A percentile compares a stretch with the other conserved stretches of the same genome.
phyloP scores from a whole-genome alignment of 108 stramenopile species.

The Aurantiochytrium sp. region DNA sequence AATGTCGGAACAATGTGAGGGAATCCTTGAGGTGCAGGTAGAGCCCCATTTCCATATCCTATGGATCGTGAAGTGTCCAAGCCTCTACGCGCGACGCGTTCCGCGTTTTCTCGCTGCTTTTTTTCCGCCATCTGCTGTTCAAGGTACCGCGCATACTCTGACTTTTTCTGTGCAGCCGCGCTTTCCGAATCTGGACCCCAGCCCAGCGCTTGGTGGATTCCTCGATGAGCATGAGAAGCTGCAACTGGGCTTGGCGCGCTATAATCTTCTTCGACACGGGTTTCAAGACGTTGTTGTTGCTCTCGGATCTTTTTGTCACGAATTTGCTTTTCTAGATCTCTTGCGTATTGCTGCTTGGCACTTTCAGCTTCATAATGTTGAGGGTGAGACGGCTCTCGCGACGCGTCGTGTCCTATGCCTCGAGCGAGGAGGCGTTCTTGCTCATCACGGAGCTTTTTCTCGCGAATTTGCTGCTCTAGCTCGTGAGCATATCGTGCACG shows the following conservation, averaged over 20 bases:
- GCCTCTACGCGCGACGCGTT: background rate
- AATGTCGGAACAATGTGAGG: no score
- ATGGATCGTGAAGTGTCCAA: background rate
- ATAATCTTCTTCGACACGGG: background rate
- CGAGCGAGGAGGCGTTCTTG: background rate
- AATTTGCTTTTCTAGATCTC: background rate
- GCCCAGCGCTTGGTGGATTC: background rate
- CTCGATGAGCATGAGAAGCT: background rate
- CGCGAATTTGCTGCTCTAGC: background rate
- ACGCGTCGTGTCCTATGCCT: background rate
- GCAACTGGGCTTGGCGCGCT: background rate
- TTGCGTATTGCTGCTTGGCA: background rate
- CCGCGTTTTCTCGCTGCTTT: background rate
- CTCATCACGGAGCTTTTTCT: background rate
- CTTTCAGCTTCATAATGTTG: background rate
- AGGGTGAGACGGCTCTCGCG: background rate
- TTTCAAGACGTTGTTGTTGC: background rate
- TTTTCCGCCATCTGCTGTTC: background rate
- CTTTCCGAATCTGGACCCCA: background rate
- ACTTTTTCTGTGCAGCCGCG: background rate
- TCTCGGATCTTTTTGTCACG: background rate
- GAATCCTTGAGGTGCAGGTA: no score
- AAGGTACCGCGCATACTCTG: background rate
- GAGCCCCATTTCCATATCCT: no score
- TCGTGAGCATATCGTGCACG: background rate